A percentile compares a stretch with the other conserved stretches of the same genome.
Evolutionary conservation across 345 rosid genomes (phyloP).

Genomic region (Anastatica hierochuntica): DNA sequence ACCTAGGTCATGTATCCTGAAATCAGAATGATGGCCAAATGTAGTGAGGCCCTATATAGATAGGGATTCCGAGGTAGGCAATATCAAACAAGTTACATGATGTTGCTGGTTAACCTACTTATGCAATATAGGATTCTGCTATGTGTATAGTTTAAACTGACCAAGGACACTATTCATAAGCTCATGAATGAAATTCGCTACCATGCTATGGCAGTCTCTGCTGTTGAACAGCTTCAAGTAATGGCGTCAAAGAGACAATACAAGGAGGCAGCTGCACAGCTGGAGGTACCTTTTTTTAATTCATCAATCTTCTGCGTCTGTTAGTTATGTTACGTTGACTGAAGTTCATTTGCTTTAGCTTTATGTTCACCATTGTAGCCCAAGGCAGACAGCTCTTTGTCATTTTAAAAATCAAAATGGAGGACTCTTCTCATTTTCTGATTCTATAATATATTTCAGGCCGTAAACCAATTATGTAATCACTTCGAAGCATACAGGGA

Average conservation of each 20-base stretch:
- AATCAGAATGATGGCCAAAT: background rate
- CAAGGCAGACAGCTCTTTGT: background rate
- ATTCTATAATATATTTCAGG: constrained; percentile 51
- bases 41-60: background rate
- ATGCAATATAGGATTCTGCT: background rate
- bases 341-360: background rate
- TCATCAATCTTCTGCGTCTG: background rate
- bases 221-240: constrained; percentile 96
- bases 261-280: constrained; percentile 96
- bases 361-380: constrained; percentile 1
- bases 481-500: constrained; percentile 99
- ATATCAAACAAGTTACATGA: background rate
- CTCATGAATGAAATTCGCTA: constrained; percentile 16
- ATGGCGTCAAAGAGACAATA: constrained; percentile 98
- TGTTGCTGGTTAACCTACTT: too few species aligned
- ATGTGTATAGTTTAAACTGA: background rate
- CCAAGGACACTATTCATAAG: background rate
- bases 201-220: constrained; percentile 60
- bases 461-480: constrained; percentile 91
- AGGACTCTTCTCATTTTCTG: background rate
- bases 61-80: background rate
- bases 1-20: background rate
- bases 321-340: background rate
- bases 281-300: constrained; percentile 55
- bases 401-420: constrained; percentile 2